Conservation (phyloP, 805 yeast genomes). For the Yarrowia sp. region DNA sequence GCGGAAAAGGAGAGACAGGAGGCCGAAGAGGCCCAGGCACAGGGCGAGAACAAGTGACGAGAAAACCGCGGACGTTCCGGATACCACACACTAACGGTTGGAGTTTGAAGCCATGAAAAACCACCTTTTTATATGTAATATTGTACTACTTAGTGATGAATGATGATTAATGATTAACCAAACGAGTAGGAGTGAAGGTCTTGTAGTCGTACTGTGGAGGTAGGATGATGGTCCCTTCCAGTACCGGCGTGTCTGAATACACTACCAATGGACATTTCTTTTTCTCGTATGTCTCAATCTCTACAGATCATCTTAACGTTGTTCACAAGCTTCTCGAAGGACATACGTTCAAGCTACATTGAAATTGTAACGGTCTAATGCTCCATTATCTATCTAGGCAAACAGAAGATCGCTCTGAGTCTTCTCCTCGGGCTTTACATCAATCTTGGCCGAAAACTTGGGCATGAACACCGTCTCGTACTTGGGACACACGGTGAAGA, state of each 20-base stretch:
- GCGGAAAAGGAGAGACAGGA: constrained; percentile 61
- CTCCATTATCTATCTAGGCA: too few relatives aligned
- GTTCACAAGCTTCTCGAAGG: too few relatives aligned
- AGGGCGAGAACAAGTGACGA: constrained; percentile 9
- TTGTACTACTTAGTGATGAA: constrained; percentile 38
- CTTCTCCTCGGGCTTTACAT: neutral
- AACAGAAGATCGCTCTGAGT: constrained; percentile 21
- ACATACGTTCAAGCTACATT: too few relatives aligned
- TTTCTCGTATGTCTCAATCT: constrained; percentile 5
- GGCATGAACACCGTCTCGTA: constrained; percentile 23
- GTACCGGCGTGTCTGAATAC: too few relatives aligned
- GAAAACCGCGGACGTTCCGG: constrained; percentile 12
- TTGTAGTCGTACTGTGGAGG: too few relatives aligned
- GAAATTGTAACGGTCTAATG: too few relatives aligned
- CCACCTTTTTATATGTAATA: constrained; percentile 33
- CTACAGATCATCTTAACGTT: too few relatives aligned
- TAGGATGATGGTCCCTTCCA: too few relatives aligned
- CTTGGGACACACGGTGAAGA: constrained; percentile 9
- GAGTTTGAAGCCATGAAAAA: constrained; percentile 31
- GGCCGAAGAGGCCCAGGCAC: constrained; percentile 42
- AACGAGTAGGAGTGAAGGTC: too few relatives aligned
- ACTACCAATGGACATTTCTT: neutral
- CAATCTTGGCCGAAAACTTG: constrained; percentile 1
- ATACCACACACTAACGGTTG: constrained; percentile 23
- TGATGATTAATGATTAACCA: constrained; percentile 26